Base-by-base conservation (phyloP, 495 filamentous ascomycete genomes). In the Penicillium canescens region DNA sequence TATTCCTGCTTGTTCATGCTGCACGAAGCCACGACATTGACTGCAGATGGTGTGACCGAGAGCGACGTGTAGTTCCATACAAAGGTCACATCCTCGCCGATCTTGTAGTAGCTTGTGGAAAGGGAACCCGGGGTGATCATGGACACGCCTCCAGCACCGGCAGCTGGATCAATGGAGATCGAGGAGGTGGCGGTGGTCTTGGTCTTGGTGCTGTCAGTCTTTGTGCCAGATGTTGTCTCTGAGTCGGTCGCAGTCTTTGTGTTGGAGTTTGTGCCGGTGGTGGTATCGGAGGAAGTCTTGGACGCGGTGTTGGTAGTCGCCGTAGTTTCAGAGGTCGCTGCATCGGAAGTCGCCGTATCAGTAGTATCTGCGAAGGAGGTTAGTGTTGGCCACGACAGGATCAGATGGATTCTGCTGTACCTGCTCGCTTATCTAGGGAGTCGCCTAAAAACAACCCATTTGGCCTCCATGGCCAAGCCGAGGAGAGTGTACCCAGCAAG, bases 1-100 rank as follows among this genome's bases (percentile, higher is more conserved):
- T 90, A 92, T 20, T 79, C 82, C 34, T 71, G 73, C 38, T 76
- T 70, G 69, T 88, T 87, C 46, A 73, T 64, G 35, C 83, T 84
- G 83, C 90, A 95, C 21, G 83, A 86, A 10, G 94, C 88, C 28
- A 94, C 71, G 4, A 97, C 82, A 59, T 98, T 89, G 59, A 98
- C 72, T 28, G 83, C 86, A 3, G 82, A 84, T 0, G 94, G 94
- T 1, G 84, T 87, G 14, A 85, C 85, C 26, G 81, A 81, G 36
- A 98, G 76, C 40, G 87, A 91, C 2, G 94, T 98, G 75, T 96
- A 98, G 71, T 97, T 97, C 92, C 93, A 98, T 0, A 75, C 86
- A 69, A 93, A 93, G 1, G 91, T 96, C 13, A 96, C 77, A 48
- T 79, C 79, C 35, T 97, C 86, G 14, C 88, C 89, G 65, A 98